Evolutionary conservation across 1,284 basidiomycete species (phyloP).

Genomic region (Trametes versicolor): DNA sequence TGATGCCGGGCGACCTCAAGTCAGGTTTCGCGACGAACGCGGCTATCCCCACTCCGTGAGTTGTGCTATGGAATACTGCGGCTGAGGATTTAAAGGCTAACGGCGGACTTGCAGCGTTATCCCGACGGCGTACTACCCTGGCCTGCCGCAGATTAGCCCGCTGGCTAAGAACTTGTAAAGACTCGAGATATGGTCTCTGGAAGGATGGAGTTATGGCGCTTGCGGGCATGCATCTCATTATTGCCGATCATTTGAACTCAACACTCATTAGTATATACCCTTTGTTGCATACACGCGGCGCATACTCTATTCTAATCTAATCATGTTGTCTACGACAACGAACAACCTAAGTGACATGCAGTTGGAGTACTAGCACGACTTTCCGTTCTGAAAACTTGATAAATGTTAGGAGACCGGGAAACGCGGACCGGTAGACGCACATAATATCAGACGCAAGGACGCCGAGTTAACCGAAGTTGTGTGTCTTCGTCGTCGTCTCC

Average conservation of each 20-base stretch:
- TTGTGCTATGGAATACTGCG: slow-evolving; percentile 3
- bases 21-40: slow-evolving; percentile 44
- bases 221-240: not conserved
- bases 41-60: slow-evolving; percentile 46
- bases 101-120: slow-evolving; percentile 39
- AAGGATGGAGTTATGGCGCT: not conserved
- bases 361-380: too few species aligned
- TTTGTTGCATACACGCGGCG: not conserved
- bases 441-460: not conserved
- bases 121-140: slow-evolving; percentile 45
- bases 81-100: not conserved
- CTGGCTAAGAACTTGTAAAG: slow-evolving; percentile 37
- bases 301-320: not conserved
- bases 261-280: not conserved
- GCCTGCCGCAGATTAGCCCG: slow-evolving; percentile 40
- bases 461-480: too few species aligned
- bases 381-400: too few species aligned
- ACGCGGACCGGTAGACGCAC: not conserved
- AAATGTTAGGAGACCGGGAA: too few species aligned
- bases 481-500: slow-evolving; percentile 1
- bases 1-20: slow-evolving; percentile 43
- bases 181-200: not conserved
- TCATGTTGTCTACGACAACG: not conserved
- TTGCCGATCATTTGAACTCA: not conserved
- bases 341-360: too few species aligned